These are phyloP conservation scores for Aquilaria sinensis DNA, from an alignment of 345 rosid species.

Conservation along the genomic window DNA sequence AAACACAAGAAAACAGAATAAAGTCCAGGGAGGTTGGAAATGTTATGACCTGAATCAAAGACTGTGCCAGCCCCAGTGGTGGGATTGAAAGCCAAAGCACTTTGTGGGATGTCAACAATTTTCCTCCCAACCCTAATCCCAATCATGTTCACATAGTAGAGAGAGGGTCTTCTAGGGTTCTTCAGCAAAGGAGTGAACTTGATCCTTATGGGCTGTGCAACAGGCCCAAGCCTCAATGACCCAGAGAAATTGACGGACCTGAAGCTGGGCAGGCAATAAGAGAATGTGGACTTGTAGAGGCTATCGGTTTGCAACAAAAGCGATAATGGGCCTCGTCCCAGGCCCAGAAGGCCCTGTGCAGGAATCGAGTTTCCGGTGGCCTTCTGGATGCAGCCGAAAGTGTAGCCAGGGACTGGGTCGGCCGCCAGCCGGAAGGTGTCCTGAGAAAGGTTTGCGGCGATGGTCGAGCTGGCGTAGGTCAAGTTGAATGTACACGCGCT, in stretches of 20 bases:
- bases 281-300: conserved; percentile 71
- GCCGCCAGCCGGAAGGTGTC: conserved; percentile 58
- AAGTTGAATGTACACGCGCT: conserved; percentile 65
- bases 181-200: conserved; percentile 76
- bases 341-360: conserved; percentile 80
- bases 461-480: conserved; percentile 72
- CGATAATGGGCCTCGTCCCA: conserved; percentile 86
- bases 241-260: conserved; percentile 77
- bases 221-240: conserved; percentile 77
- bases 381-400: conserved; percentile 76
- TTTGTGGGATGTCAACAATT: conserved; percentile 61
- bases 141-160: conserved; percentile 72
- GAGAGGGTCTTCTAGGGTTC: conserved; percentile 79
- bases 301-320: conserved; percentile 67
- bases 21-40: not conserved
- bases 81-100: conserved; percentile 66
- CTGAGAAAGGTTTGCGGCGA: conserved; percentile 61
- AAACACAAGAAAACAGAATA: not conserved
- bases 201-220: conserved; percentile 62
- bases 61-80: conserved; percentile 84
- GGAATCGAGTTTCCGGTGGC: conserved; percentile 68
- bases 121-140: conserved; percentile 70
- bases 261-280: conserved; percentile 85
- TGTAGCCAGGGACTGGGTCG: conserved; percentile 53
- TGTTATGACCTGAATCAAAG: conserved; percentile 74